These are phyloP conservation scores for Forsythia suspensa DNA, from an alignment of 257 asterid species.

Conservation along the genomic window DNA sequence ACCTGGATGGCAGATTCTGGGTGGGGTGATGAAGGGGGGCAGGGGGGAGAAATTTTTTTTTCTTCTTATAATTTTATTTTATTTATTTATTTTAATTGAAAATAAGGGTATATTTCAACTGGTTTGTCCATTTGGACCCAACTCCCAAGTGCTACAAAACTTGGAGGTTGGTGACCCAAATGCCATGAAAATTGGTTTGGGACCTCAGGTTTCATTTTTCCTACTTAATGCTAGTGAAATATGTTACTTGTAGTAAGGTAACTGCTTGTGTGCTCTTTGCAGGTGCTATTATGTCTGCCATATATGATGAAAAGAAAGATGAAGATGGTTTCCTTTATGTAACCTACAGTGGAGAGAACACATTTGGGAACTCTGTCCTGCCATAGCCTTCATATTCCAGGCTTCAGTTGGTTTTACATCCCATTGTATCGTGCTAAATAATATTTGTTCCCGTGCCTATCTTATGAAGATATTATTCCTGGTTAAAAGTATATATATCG, in stretches of 20 bases:
- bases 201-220: neutral
- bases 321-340: conserved; percentile 73
- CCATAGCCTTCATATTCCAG: neutral
- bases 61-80: too few relatives aligned
- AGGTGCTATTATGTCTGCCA: conserved; percentile 69
- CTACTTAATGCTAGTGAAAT: neutral
- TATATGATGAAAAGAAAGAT: conserved; percentile 70
- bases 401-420: neutral
- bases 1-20: too few relatives aligned
- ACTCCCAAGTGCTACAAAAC: too few relatives aligned
- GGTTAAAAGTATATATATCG: neutral
- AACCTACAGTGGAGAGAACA: conserved; percentile 77
- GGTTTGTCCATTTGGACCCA: too few relatives aligned
- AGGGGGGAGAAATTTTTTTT: too few relatives aligned
- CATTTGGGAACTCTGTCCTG: conserved; percentile 44
- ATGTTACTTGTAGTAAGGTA: neutral
- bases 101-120: too few relatives aligned
- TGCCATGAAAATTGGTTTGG: too few relatives aligned
- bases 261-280: neutral
- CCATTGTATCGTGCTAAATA: neutral
- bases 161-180: neutral
- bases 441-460: neutral
- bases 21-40: too few relatives aligned
- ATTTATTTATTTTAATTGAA: too few relatives aligned
- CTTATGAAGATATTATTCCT: neutral